These are phyloP conservation scores for Penicillium diatomitis DNA, from an alignment of 495 filamentous ascomycete genomes.

Conservation along the genomic window DNA sequence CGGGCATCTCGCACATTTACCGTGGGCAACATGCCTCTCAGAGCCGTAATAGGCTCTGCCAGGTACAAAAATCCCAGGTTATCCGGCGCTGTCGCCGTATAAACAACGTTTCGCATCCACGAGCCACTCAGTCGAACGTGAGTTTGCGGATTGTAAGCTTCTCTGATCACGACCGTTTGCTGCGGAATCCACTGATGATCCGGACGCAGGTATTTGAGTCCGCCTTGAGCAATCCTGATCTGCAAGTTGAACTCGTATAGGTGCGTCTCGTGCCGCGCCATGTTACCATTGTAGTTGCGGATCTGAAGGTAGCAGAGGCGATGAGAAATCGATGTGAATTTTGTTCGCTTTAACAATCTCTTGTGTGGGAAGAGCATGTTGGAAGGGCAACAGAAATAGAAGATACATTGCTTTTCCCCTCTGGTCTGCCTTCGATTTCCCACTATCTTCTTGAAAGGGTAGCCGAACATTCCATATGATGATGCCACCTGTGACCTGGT, in stretches of 20 bases:
- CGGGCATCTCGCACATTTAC: background rate
- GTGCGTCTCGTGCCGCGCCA: background rate
- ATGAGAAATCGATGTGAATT: background rate
- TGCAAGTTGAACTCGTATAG: background rate
- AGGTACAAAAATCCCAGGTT: background rate
- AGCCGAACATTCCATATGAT: too few relatives aligned
- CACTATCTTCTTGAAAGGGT: too few relatives aligned
- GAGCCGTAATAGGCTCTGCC: background rate
- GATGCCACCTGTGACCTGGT: too few relatives aligned
- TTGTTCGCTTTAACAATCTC: background rate
- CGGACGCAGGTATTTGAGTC: background rate
- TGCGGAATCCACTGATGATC: background rate
- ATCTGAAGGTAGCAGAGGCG: background rate
- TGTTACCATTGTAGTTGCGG: background rate
- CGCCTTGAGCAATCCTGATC: background rate
- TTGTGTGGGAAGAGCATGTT: background rate
- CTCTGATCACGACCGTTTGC: background rate
- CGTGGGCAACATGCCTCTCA: background rate
- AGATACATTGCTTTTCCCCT: background rate
- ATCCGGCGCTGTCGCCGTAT: constrained; percentile 5
- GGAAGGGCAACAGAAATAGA: background rate
- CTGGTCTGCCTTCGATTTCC: too few relatives aligned
- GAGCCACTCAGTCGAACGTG: constrained; percentile 1
- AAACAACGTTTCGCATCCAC: constrained; percentile 2
- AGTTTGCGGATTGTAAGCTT: background rate